phyloP scores from a whole-genome alignment of 257 asterid species.

The Linaria vulgaris region DNA sequence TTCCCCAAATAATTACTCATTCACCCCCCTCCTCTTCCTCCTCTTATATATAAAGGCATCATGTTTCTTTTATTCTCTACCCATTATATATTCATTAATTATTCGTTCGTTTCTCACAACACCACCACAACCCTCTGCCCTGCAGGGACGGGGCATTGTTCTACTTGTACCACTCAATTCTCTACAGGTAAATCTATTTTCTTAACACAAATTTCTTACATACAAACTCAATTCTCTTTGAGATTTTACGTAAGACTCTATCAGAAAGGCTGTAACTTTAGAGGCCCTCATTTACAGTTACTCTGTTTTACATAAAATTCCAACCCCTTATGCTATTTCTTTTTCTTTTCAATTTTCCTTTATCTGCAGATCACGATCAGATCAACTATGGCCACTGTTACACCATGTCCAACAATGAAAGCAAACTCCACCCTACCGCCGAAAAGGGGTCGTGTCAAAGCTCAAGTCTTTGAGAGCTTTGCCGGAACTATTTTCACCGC shows the following conservation, averaged over 20 bases:
- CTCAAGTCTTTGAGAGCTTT: slow-evolving; percentile 54
- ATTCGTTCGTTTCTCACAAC: not conserved
- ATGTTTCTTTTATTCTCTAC: no score
- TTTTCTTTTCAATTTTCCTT: not conserved
- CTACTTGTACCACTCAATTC: not conserved
- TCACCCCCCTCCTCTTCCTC: no score
- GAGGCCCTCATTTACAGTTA: not conserved
- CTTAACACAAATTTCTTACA: no score
- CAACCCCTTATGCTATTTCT: not conserved
- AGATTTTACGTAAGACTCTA: not conserved
- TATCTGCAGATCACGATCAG: not conserved
- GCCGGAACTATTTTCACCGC: slow-evolving; percentile 35
- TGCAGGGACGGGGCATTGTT: not conserved
- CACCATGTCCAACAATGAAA: slow-evolving; percentile 19
- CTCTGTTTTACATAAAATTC: not conserved
- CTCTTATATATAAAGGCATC: no score
- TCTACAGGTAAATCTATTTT: no score
- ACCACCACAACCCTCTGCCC: not conserved
- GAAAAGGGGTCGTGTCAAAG: slow-evolving; percentile 55
- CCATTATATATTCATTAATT: not conserved
- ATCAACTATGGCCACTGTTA: slow-evolving; percentile 24
- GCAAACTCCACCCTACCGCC: slow-evolving; percentile 26
- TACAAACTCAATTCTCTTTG: no score
- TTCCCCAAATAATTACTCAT: no score
- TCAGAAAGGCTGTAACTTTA: not conserved